These are phyloP conservation scores for Colletotrichum sp. DNA, from an alignment of 2,329 filamentous ascomycete genomes.

Conservation along the genomic window DNA sequence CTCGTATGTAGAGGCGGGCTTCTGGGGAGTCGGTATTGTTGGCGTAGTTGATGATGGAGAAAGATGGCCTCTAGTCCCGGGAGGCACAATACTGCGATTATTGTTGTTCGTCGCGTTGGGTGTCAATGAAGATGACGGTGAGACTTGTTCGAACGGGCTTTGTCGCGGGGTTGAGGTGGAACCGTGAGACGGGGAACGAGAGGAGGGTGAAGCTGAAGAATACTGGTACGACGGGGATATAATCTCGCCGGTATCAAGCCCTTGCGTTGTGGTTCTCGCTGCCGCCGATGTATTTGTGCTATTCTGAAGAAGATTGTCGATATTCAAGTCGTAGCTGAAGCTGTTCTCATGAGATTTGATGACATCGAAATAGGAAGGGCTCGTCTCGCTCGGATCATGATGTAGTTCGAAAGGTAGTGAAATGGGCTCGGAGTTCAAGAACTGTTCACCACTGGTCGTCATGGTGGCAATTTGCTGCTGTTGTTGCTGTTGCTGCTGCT, in stretches of 20 bases:
- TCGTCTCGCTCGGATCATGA: background rate
- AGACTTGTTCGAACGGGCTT: background rate
- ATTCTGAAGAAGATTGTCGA: background rate
- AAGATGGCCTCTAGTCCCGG: background rate
- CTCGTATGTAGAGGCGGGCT: background rate
- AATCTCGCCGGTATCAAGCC: background rate
- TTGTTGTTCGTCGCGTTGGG: background rate
- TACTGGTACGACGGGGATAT: background rate
- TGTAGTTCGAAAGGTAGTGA: background rate
- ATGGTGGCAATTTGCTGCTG: background rate
- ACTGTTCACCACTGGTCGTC: background rate
- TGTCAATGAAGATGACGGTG: background rate
- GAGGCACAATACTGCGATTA: background rate
- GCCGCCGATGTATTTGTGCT: background rate
- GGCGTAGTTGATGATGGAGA: background rate
- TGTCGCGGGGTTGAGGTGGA: background rate
- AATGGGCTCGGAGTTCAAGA: background rate
- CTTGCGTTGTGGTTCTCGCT: background rate
- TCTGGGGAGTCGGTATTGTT: background rate
- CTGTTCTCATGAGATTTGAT: background rate
- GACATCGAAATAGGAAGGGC: background rate
- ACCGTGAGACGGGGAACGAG: background rate
- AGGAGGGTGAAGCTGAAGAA: background rate
- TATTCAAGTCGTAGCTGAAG: background rate
- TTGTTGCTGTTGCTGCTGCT: background rate